These are phyloP conservation scores for Rheum nobile DNA, from an alignment of 148 eudicot genomes.

Conservation along the genomic window DNA sequence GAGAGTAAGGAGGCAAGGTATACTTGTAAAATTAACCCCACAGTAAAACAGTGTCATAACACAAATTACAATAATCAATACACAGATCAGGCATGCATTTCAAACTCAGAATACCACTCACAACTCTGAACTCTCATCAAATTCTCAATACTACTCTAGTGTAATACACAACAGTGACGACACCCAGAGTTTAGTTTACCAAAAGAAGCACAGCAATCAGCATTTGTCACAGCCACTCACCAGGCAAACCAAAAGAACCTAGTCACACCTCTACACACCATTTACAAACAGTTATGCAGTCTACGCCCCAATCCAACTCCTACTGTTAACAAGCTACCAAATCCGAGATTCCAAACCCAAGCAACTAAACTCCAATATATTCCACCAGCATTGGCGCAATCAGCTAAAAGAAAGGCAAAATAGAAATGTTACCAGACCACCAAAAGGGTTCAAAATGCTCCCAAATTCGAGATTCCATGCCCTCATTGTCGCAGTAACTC, in stretches of 20 bases:
- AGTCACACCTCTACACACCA: neutral
- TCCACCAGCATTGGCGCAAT: neutral
- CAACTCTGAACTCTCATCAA: neutral
- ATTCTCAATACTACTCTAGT: neutral
- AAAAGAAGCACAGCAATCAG: neutral
- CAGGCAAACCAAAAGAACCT: neutral
- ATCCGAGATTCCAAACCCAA: neutral
- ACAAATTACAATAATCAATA: neutral
- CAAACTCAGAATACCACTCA: neutral
- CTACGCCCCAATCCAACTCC: neutral
- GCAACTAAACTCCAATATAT: neutral
- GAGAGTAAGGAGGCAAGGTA: too few relatives aligned
- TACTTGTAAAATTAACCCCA: too few relatives aligned
- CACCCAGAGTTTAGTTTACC: neutral
- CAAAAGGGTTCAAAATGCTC: neutral
- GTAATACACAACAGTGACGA: neutral
- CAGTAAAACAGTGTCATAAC: neutral
- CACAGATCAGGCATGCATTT: neutral
- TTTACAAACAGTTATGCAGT: neutral
- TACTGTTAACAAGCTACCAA: neutral
- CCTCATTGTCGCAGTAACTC: neutral
- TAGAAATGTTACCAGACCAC: neutral
- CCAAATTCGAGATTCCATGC: neutral
- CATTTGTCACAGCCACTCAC: neutral
- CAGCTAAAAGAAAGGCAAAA: neutral